Evolutionary conservation across 495 filamentous ascomycete genomes (phyloP).

Genomic region (Aspergillus conjunctus): DNA sequence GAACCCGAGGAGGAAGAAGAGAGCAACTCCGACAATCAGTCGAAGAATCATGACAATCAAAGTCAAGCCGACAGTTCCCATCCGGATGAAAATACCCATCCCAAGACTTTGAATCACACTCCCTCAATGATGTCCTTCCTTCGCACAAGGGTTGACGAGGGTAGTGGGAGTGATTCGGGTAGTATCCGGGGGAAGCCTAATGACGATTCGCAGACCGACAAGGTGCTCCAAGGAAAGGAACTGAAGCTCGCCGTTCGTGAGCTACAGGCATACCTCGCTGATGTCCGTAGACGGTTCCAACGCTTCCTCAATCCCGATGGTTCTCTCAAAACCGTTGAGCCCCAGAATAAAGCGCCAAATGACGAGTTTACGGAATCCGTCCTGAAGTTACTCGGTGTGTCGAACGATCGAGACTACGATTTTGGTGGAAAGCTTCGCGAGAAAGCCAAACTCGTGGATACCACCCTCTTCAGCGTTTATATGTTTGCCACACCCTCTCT

Average conservation of each 20-base stretch:
- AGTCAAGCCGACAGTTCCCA: constrained; percentile 31
- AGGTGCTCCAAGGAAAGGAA: constrained; percentile 71
- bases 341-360: constrained; percentile 52
- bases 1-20: constrained; percentile 56
- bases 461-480: constrained; percentile 87
- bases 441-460: constrained; percentile 84
- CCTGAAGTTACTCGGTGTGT: constrained; percentile 48
- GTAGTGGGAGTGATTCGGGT: constrained; percentile 50
- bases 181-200: constrained; percentile 44
- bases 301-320: constrained; percentile 77
- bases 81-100: constrained; percentile 26
- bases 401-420: constrained; percentile 55
- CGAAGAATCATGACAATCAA: constrained; percentile 30
- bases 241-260: constrained; percentile 77
- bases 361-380: constrained; percentile 51
- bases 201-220: constrained; percentile 27
- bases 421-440: constrained; percentile 69
- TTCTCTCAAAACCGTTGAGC: constrained; percentile 61
- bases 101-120: constrained; percentile 32
- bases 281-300: constrained; percentile 78
- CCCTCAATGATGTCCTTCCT: constrained; percentile 65
- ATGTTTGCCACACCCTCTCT: constrained; percentile 87
- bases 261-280: constrained; percentile 81
- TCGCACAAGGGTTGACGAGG: constrained; percentile 39
- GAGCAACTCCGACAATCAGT: constrained; percentile 23